Evolutionary conservation across 2,329 filamentous ascomycete species (phyloP).

Genomic region (Tolypocladium amazonense): DNA sequence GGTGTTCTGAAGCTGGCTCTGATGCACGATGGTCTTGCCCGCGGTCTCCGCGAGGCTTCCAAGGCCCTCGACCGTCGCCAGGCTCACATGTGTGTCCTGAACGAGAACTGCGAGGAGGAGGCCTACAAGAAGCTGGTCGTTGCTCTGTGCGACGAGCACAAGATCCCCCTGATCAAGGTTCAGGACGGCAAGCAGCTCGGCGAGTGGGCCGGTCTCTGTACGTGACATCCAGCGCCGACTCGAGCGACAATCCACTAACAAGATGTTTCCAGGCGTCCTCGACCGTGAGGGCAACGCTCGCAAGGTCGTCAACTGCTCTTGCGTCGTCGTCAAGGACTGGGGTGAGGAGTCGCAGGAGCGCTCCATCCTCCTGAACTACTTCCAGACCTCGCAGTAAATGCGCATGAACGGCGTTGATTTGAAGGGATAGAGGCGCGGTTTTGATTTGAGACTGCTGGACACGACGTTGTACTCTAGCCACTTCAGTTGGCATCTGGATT

Average conservation of each 20-base stretch:
- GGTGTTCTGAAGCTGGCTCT: constrained; percentile 96
- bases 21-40: constrained; percentile 98
- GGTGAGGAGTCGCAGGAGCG: constrained; percentile 99
- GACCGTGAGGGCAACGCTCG: constrained; percentile 98
- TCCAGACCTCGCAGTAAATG: constrained; percentile 75
- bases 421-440: constrained; percentile 29
- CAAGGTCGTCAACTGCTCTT: constrained; percentile 99
- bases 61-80: constrained; percentile 98
- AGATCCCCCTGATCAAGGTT: constrained; percentile 99
- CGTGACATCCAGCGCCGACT: constrained; percentile 30
- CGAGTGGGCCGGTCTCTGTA: constrained; percentile 99
- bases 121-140: constrained; percentile 99
- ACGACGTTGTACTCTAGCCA: constrained; percentile 36
- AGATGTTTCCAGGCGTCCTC: constrained; percentile 61
- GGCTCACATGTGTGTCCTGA: constrained; percentile 99
- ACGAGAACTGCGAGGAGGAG: constrained; percentile 99
- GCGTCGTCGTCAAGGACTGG: constrained; percentile 99
- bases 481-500: constrained; percentile 35
- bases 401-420: constrained; percentile 20
- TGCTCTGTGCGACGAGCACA: constrained; percentile 97
- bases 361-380: constrained; percentile 99
- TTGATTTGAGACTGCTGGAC: constrained; percentile 19
- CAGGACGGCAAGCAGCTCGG: constrained; percentile 99
- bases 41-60: constrained; percentile 94
- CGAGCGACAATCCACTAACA: constrained; percentile 18